phyloP scores from a whole-genome alignment of 805 yeast species.

The Torulaspora delbrueckii region DNA sequence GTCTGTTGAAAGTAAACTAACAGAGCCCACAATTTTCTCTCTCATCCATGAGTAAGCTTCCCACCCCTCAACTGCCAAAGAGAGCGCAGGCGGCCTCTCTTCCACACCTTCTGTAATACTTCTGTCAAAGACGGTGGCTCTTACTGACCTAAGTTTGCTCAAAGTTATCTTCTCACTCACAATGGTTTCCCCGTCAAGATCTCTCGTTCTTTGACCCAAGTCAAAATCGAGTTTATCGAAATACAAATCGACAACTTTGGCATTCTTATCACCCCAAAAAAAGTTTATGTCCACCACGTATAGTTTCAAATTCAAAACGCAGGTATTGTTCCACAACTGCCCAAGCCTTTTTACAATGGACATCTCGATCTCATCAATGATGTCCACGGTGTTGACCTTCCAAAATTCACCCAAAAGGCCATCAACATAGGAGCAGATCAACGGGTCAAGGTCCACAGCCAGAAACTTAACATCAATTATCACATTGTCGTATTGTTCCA shows the following conservation, averaged over 20 bases:
- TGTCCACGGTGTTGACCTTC: slow-evolving; percentile 40
- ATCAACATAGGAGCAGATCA: slow-evolving; percentile 37
- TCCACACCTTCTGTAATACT: slow-evolving; percentile 6
- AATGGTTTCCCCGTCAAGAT: slow-evolving; percentile 15
- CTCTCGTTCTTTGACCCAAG: slow-evolving; percentile 17
- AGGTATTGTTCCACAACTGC: slow-evolving; percentile 23
- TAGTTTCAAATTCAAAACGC: slow-evolving; percentile 16
- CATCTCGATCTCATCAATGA: slow-evolving; percentile 62
- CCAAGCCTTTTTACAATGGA: slow-evolving; percentile 48
- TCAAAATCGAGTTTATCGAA: slow-evolving; percentile 25
- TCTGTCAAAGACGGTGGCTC: slow-evolving; percentile 18
- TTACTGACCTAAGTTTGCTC: slow-evolving; percentile 18
- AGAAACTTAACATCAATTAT: slow-evolving; percentile 44
- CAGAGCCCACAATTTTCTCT: slow-evolving; percentile 22
- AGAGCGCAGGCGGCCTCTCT: slow-evolving; percentile 28
- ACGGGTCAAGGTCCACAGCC: slow-evolving; percentile 37
- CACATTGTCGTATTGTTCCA: slow-evolving; percentile 13
- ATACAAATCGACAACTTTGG: slow-evolving; percentile 20
- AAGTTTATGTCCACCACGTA: slow-evolving; percentile 19
- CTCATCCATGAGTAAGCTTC: slow-evolving; percentile 30
- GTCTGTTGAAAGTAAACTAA: slow-evolving; percentile 32
- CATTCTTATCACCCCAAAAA: slow-evolving; percentile 20
- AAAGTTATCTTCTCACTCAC: slow-evolving; percentile 16
- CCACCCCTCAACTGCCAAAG: slow-evolving; percentile 26
- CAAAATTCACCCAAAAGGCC: slow-evolving; percentile 36